These are phyloP conservation scores for Exobasidium rhododendri DNA, from an alignment of 1,284 basidiomycete species.

Conservation along the genomic window DNA sequence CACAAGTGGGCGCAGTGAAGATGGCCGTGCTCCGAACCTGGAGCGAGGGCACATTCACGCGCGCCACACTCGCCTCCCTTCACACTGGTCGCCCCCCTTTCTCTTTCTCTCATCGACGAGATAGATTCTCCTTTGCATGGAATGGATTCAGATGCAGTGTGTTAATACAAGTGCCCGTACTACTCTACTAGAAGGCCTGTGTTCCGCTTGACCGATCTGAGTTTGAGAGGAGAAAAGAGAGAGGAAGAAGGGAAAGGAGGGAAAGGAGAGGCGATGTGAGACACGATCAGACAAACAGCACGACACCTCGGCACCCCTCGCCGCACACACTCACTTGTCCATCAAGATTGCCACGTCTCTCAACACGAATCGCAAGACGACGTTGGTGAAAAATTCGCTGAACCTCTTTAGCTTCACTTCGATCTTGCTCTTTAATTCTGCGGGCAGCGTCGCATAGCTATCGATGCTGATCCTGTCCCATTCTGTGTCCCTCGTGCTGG, in stretches of 20 bases:
- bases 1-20: too few species aligned
- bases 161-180: too few species aligned
- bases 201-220: constrained; percentile 10
- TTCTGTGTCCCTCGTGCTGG: neutral
- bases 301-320: too few species aligned
- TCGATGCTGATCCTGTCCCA: neutral
- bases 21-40: too few species aligned
- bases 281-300: too few species aligned
- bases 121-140: too few species aligned
- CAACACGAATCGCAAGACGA: constrained; percentile 86
- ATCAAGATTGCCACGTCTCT: constrained; percentile 66
- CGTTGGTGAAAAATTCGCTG: constrained; percentile 85
- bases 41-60: too few species aligned
- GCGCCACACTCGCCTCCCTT: too few species aligned
- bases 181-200: constrained; percentile 2
- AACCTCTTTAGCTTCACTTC: constrained; percentile 73
- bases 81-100: too few species aligned
- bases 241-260: neutral
- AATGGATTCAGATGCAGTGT: too few species aligned
- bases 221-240: neutral
- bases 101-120: too few species aligned
- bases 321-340: too few species aligned
- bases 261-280: neutral
- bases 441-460: constrained; percentile 11
- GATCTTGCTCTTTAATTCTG: constrained; percentile 65